These are phyloP conservation scores for Cladosporium sp. DNA, from an alignment of 2,329 filamentous ascomycete species.

Conservation along the genomic window DNA sequence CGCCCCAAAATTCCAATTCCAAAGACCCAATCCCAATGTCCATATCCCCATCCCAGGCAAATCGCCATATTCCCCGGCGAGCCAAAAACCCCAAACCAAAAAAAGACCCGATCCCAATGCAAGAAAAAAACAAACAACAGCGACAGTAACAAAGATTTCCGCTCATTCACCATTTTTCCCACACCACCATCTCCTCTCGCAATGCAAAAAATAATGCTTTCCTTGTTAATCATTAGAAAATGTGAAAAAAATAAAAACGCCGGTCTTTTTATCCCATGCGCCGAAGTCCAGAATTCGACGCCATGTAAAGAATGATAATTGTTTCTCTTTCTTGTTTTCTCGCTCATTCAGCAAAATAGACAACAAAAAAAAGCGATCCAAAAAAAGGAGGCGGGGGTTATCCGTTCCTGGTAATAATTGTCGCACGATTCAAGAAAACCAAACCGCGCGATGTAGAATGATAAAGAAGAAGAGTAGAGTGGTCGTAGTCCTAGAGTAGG, in stretches of 20 bases:
- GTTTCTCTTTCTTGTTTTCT: not conserved
- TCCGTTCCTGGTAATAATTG: not conserved
- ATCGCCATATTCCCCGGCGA: not conserved
- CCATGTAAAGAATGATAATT: not conserved
- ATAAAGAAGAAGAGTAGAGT: not conserved
- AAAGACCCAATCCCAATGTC: not conserved
- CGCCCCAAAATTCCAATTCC: not conserved
- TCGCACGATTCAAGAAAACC: not conserved
- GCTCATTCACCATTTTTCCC: not conserved
- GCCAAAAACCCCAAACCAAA: not conserved
- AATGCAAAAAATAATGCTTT: conserved; percentile 1
- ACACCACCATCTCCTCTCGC: not conserved
- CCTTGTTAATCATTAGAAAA: not conserved
- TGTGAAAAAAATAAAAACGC: not conserved
- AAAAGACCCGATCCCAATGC: not conserved
- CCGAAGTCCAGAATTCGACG: not conserved
- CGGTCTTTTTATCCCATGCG: not conserved
- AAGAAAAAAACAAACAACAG: not conserved
- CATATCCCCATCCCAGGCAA: not conserved
- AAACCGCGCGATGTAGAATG: not conserved
- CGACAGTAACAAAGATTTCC: not conserved
- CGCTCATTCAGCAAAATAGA: not conserved
- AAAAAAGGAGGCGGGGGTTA: not conserved
- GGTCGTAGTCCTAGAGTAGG: not conserved
- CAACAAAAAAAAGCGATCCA: not conserved